Evolutionary conservation across 768 basidiomycete genomes (phyloP).

Genomic region (Macrolepiota dolichaula): DNA sequence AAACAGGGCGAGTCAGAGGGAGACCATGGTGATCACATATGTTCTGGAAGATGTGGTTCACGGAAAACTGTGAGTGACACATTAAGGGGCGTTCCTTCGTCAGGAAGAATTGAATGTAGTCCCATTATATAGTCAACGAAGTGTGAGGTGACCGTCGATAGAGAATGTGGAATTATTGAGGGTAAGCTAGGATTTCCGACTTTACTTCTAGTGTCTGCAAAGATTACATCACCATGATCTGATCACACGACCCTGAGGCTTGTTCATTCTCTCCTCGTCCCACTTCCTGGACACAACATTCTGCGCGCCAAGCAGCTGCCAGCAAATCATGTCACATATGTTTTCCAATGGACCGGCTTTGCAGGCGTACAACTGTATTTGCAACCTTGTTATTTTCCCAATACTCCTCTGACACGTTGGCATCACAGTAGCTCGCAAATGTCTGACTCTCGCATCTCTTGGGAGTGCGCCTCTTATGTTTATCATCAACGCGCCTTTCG

Average conservation of each 20-base stretch:
- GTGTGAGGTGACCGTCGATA: too few species aligned
- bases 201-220: background rate
- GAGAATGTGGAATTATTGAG: too few species aligned
- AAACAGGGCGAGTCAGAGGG: too few species aligned
- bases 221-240: background rate
- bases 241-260: background rate
- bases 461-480: slow-evolving; percentile 36
- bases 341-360: slow-evolving; percentile 6
- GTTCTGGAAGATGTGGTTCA: too few species aligned
- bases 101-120: too few species aligned
- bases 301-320: background rate
- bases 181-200: too few species aligned
- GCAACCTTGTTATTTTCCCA: background rate
- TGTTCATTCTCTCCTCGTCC: background rate
- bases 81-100: too few species aligned
- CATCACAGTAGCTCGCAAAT: slow-evolving; percentile 29
- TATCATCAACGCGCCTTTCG: slow-evolving; percentile 74
- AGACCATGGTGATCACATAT: too few species aligned
- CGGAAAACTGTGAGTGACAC: too few species aligned
- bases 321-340: background rate
- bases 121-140: too few species aligned
- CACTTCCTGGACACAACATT: background rate
- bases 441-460: slow-evolving; percentile 40
- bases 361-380: background rate
- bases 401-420: background rate